Base-by-base conservation (phyloP, 495 filamentous ascomycete genomes). In the Jackrogersella multiformis region DNA sequence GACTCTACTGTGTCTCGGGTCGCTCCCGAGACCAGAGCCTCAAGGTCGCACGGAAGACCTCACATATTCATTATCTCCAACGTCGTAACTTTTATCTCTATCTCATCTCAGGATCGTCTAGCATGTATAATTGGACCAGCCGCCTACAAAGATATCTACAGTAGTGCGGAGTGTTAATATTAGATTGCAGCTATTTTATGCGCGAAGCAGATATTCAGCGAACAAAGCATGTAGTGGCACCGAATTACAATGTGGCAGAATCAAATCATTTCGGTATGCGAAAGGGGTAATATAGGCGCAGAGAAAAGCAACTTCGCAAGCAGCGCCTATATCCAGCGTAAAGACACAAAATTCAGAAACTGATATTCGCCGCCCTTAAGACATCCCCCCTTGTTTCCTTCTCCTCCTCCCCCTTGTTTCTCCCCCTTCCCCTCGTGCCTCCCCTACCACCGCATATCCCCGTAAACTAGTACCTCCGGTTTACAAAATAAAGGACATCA, bases 401-500 rank as follows among this genome's bases (percentile, higher is more conserved):
- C 38, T 24, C 46, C 58, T 21, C 21, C 8, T 63, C 42, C 15
- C 46, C 21, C 16, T 20, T 26, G 4, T 12, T 9, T 10, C 34
- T 9, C 2, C 10, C 6, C 12, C 34, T 4, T 4, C 39, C n/a
- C 5, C 23, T n/a, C n/a, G n/a, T n/a, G n/a, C n/a, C 18, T 24
- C n/a, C 38, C 36, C 1, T 15, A 39, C 36, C 18, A 26, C 39
- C 21, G n/a, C 21, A 16, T 38, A 8, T 46, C 59, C 39, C 39
- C 36, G 23, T 46, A 42, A 16, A 34, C 46, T 5, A 39, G 13
- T 23, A 49, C n/a, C 42, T 32, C 15, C 41, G 9, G 21, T 64
- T 44, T 61, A 62, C 16, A 38, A 39, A 16, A 20, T 56, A 36
- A 75, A 63, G 39, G 63, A 55, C 42, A 73, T 64, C 48, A 77